phyloP scores from a whole-genome alignment of 2,329 filamentous ascomycete species.

The Parastagonospora avenae region DNA sequence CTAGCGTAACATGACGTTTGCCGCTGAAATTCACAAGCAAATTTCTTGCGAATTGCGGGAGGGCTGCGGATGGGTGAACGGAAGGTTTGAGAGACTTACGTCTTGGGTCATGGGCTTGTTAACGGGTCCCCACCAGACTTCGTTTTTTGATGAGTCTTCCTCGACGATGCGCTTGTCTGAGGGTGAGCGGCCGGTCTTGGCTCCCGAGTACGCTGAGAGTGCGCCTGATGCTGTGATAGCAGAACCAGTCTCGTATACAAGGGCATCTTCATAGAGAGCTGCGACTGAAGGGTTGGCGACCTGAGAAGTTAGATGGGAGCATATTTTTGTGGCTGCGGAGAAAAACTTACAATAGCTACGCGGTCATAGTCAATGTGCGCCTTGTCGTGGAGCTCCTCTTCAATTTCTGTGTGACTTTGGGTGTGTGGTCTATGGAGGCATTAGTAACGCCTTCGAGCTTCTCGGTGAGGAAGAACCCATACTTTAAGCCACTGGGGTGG shows the following conservation, averaged over 20 bases:
- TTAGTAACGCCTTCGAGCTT: too few relatives aligned
- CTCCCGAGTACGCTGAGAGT: slow-evolving; percentile 94
- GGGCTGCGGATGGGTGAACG: slow-evolving; percentile 12
- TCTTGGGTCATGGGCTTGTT: slow-evolving; percentile 99
- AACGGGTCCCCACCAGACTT: slow-evolving; percentile 99
- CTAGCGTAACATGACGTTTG: slow-evolving; percentile 43
- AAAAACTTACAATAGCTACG: slow-evolving; percentile 83
- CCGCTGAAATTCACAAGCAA: slow-evolving; percentile 35
- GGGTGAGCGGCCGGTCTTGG: slow-evolving; percentile 96
- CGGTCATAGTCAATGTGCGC: slow-evolving; percentile 99
- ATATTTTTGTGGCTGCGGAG: slow-evolving; percentile 12
- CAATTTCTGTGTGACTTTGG: slow-evolving; percentile 90
- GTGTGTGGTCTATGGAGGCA: background rate
- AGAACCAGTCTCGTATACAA: slow-evolving; percentile 96
- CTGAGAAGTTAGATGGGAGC: slow-evolving; percentile 43
- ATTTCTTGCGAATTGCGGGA: slow-evolving; percentile 14
- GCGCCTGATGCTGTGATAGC: slow-evolving; percentile 96
- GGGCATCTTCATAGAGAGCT: slow-evolving; percentile 97
- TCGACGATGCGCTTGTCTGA: slow-evolving; percentile 97
- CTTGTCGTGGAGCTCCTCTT: slow-evolving; percentile 96
- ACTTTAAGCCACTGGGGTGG: slow-evolving; percentile 90
- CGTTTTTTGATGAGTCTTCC: slow-evolving; percentile 84
- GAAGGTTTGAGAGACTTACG: slow-evolving; percentile 63
- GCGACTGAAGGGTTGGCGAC: slow-evolving; percentile 93
- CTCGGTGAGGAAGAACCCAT: slow-evolving; percentile 55